phyloP scores from a whole-genome alignment of 129 eudicot species.

The Heracleum sosnowskyi region DNA sequence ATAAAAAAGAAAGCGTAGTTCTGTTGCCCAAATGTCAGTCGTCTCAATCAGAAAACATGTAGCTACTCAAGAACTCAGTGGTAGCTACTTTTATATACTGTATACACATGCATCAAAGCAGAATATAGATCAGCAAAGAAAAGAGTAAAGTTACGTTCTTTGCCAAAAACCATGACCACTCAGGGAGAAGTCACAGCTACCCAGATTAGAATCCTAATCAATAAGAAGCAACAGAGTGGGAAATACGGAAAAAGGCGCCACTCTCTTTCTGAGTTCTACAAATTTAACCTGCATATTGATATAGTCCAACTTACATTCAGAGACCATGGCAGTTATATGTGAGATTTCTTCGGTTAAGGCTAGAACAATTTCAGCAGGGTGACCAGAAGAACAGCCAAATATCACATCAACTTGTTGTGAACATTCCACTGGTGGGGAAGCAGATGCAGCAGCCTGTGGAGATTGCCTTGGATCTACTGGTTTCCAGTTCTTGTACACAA shows the following conservation, averaged over 20 bases:
- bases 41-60: no score
- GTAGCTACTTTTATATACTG: neutral
- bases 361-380: conserved; percentile 73
- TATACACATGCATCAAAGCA: no score
- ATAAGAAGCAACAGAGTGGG: neutral
- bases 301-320: conserved; percentile 57
- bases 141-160: neutral
- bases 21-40: no score
- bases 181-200: neutral
- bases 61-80: neutral
- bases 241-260: neutral
- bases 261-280: neutral
- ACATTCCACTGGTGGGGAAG: conserved; percentile 19
- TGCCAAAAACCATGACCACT: neutral
- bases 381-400: conserved; percentile 79
- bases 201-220: neutral
- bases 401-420: conserved; percentile 40
- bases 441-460: conserved; percentile 31
- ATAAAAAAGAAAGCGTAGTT: no score
- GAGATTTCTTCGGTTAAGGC: conserved; percentile 56
- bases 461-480: conserved; percentile 46
- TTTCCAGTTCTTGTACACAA: conserved; percentile 70
- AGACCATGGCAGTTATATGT: conserved; percentile 42
- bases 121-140: neutral
- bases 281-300: neutral